Percentiles rank a stretch among this genome's conserved stretches.
Evolutionary conservation across 2,329 filamentous ascomycete genomes (phyloP).

Genomic region (Fusarium poae): DNA sequence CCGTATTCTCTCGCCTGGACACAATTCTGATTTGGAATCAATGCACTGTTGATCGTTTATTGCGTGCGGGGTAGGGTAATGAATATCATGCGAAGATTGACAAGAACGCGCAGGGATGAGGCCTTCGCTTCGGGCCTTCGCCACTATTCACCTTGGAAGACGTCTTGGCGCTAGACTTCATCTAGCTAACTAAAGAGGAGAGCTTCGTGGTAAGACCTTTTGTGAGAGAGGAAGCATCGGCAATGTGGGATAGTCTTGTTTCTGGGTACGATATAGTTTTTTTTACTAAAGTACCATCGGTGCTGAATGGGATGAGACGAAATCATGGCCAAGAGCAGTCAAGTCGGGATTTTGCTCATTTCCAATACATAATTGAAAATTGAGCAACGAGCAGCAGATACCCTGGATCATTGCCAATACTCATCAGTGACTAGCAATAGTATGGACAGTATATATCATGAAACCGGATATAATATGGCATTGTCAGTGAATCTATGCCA

Average conservation of each 20-base stretch:
- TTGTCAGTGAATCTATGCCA: background rate
- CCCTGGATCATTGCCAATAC: background rate
- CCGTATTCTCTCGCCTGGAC: slow-evolving; percentile 1
- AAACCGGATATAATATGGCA: background rate
- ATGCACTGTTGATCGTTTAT: slow-evolving; percentile 2
- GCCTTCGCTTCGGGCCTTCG: slow-evolving; percentile 14
- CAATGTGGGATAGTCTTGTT: slow-evolving; percentile 1
- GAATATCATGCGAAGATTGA: slow-evolving; percentile 7
- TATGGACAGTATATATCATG: background rate
- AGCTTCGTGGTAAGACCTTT: background rate
- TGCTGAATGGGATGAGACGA: background rate
- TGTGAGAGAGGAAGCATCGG: background rate
- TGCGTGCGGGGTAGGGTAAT: slow-evolving; percentile 13
- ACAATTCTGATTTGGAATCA: slow-evolving; percentile 34
- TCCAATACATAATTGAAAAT: background rate
- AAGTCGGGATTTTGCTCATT: background rate
- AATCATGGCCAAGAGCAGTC: background rate
- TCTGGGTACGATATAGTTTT: slow-evolving; percentile 2
- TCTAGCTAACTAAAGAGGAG: background rate
- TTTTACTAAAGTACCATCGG: background rate
- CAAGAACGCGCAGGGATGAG: slow-evolving; percentile 1
- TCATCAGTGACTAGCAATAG: background rate
- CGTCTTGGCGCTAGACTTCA: slow-evolving; percentile 3
- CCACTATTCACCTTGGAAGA: slow-evolving; percentile 15
- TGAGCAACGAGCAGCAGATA: background rate